Evolutionary conservation across 192 early-diverging fungal species (phyloP).

Genomic region (Kappamyces sp.): DNA sequence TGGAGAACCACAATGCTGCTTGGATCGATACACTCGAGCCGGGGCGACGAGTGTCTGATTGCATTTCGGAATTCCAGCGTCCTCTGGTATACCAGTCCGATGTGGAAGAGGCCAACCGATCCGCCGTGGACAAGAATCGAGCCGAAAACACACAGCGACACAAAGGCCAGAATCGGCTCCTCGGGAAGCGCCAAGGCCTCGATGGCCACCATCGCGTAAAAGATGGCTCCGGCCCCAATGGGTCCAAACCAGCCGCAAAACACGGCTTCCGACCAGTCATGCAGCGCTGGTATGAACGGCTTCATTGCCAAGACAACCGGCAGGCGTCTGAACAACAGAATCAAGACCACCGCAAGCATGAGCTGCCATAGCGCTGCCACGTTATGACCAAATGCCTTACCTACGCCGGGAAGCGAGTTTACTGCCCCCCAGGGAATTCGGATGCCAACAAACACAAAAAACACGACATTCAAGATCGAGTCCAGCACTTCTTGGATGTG

Average conservation of each 20-base stretch:
- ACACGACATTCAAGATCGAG: conserved; percentile 75
- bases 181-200: conserved; percentile 18
- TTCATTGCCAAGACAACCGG: conserved; percentile 63
- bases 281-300: conserved; percentile 58
- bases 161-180: conserved; percentile 22
- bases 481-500: conserved; percentile 89
- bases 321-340: conserved; percentile 69
- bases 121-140: conserved; percentile 80
- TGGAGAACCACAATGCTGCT: no score
- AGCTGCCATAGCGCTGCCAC: conserved; percentile 27
- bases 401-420: no score
- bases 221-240: conserved; percentile 66
- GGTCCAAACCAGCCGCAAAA: conserved; percentile 93
- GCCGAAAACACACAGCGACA: conserved; percentile 62
- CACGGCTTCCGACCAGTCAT: conserved; percentile 59
- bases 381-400: no score
- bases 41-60: no score
- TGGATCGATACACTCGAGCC: no score
- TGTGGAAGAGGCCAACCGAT: conserved; percentile 64
- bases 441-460: conserved; percentile 58
- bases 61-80: no score
- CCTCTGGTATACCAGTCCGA: no score
- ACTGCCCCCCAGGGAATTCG: conserved; percentile 20
- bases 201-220: conserved; percentile 46
- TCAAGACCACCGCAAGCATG: conserved; percentile 48